A percentile compares a stretch with the other conserved stretches of the same genome.
Conservation (phyloP, 2,329 filamentous ascomycete species). For the Graphilbum fragrans region DNA sequence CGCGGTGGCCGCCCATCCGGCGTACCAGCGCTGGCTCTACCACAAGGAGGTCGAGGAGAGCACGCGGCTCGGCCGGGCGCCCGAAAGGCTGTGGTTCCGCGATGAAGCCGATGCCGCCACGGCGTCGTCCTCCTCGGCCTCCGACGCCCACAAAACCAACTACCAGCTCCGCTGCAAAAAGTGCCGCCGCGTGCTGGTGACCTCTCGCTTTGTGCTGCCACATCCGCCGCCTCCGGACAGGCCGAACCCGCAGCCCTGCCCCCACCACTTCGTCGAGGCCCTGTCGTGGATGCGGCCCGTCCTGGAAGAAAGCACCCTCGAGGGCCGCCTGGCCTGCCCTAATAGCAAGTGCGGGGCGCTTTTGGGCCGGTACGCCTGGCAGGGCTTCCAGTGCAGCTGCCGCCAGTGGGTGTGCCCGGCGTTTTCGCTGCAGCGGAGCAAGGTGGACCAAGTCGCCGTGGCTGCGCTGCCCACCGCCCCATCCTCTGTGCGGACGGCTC, state of each 20-base stretch:
- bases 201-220: conserved; percentile 48
- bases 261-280: conserved; percentile 84
- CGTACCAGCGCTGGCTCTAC: conserved; percentile 65
- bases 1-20: conserved; percentile 50
- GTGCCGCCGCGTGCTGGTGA: conserved; percentile 58
- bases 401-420: conserved; percentile 83
- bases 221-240: conserved; percentile 31
- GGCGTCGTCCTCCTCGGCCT: neutral
- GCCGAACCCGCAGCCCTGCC: conserved; percentile 37
- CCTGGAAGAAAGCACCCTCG: conserved; percentile 68
- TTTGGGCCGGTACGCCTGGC: conserved; percentile 91
- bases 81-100: conserved; percentile 72
- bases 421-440: conserved; percentile 72
- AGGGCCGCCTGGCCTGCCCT: conserved; percentile 77
- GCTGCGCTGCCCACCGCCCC: too few relatives aligned
- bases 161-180: conserved; percentile 66
- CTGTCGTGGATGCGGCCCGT: conserved; percentile 87
- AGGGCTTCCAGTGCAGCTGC: conserved; percentile 87
- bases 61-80: conserved; percentile 64
- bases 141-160: too few relatives aligned
- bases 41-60: conserved; percentile 41
- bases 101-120: conserved; percentile 46
- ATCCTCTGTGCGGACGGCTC: too few relatives aligned
- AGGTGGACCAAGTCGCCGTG: conserved; percentile 56
- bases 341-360: conserved; percentile 65